phyloP scores from a whole-genome alignment of 2,329 filamentous ascomycete genomes.

The Dothideomycetidae sp. region DNA sequence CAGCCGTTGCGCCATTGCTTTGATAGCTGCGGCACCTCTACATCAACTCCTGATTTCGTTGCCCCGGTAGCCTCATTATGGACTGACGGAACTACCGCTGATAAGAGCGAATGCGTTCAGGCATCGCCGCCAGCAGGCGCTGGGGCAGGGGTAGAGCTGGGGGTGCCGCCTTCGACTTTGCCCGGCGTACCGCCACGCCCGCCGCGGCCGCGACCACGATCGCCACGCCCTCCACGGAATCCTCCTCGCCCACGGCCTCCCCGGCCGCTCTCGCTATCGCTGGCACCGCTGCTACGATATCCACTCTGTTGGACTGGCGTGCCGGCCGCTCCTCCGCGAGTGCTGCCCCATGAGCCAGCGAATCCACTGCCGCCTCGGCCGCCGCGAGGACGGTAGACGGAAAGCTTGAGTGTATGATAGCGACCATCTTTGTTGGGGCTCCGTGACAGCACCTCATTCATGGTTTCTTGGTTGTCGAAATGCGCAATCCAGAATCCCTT shows the following conservation, averaged over 20 bases:
- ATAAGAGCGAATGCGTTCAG: no score
- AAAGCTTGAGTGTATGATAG: constrained; percentile 49
- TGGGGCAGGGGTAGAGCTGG: constrained; percentile 13
- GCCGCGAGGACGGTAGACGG: constrained; percentile 40
- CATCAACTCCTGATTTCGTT: no score
- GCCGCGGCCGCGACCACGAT: constrained; percentile 37
- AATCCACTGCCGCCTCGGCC: constrained; percentile 30
- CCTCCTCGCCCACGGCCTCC: constrained; percentile 38
- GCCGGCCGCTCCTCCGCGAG: constrained; percentile 40
- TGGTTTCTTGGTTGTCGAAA: constrained; percentile 66
- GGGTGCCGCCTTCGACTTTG: constrained; percentile 15
- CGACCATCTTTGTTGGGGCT: constrained; percentile 46
- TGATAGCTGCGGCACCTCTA: no score
- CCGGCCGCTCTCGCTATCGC: constrained; percentile 57
- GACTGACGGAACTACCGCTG: no score
- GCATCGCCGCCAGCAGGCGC: constrained; percentile 18
- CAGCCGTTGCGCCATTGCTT: no score
- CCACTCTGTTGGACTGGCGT: constrained; percentile 42
- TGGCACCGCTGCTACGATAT: constrained; percentile 55
- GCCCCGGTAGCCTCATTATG: no score
- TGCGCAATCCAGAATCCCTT: constrained; percentile 72
- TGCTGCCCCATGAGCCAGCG: constrained; percentile 48
- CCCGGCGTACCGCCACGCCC: constrained; percentile 20
- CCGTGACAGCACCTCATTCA: constrained; percentile 61
- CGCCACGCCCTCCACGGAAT: constrained; percentile 41